Evolutionary conservation across 192 early-diverging fungal species (phyloP), one percentile per base, ranked within the genome.

Genomic region (Endogone sp.): DNA sequence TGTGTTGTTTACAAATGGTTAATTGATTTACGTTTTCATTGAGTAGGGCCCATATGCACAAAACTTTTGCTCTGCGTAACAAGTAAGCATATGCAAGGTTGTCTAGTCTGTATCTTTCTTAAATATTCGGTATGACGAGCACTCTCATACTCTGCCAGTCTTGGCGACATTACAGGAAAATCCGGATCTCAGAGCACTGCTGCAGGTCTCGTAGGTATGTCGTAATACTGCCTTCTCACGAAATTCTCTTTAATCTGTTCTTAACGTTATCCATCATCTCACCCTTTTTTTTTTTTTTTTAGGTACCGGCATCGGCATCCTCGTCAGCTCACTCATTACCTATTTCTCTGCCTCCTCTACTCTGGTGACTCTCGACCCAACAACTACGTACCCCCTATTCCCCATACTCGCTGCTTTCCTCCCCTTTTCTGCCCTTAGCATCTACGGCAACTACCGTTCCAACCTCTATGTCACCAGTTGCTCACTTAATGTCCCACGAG

Each of bases 121-220:
- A n/a, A n/a, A n/a, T n/a, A n/a, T n/a, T n/a, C n/a, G n/a, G n/a
- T n/a, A n/a, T n/a, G n/a, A n/a, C n/a, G n/a, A n/a, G 26, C 27
- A 26, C 66, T 21, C 61, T 58, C 25, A 3, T 58, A 10, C 20
- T 27, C 9, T 20, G 16, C n/a, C 67, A 83, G 81, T 65, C 73
- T 95, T 28, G 94, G 94, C 29, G 94, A 95, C 60, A 79, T 95
- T 56, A 95, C 92, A 2, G 94, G 86, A 56, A 95, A 95, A 67
- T 74, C 84, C 11, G 94, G 92, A 9, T 93, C 93, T 22, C 94
- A 95, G 69, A 71, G 82, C 2, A 95, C 94, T 2, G 87, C 91
- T 4, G 94, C 94, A 3, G 92, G 94, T 16, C 79, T 95, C 21
- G 63, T 93, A 10, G 93, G 93, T 61, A 93, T 83, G 81, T 29